Evolutionary conservation across 176 grass and related monocot species (phyloP).

Genomic region (maize (Zea mays)): Zm-B73-REFERENCE-NAM-5.0 NC_050102.1:164601001-164601500

Average conservation of each 20-base stretch:
- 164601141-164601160: conserved; percentile 20
- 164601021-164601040: too few species aligned
- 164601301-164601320: conserved; percentile 67
- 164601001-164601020: too few species aligned
- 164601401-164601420: neutral
- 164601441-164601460: neutral
- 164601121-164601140: conserved; percentile 22
- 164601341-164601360: conserved; percentile 40
- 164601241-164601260: neutral
- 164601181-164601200: neutral
- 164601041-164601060: too few species aligned
- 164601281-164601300: conserved; percentile 66
- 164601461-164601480: neutral
- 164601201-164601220: neutral
- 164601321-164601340: conserved; percentile 45
- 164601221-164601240: neutral
- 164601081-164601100: conserved; percentile 15
- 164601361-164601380: conserved; percentile 20
- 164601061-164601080: too few species aligned
- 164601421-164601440: neutral
- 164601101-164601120: neutral
- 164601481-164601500: too few species aligned
- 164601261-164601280: neutral
- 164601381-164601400: neutral
- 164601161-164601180: conserved; percentile 2